Evolutionary conservation across 2,329 filamentous ascomycete genomes (phyloP).

Genomic region (Colletotrichum godetiae): DNA sequence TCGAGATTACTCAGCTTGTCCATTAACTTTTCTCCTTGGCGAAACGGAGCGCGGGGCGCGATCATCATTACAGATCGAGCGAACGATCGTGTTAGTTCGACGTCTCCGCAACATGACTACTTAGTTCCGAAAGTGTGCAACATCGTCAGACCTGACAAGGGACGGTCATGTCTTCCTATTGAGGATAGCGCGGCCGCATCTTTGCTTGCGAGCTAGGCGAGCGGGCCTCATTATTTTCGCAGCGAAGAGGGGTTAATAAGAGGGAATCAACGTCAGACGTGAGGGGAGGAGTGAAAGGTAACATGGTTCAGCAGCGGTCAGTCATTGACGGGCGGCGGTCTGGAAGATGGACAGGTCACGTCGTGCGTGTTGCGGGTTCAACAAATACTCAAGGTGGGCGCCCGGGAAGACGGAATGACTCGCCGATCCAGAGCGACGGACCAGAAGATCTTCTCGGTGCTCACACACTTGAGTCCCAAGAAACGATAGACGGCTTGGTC

Average conservation of each 20-base stretch:
- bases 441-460: background rate
- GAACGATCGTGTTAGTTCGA: background rate
- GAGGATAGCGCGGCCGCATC: conserved; percentile 17
- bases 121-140: conserved; percentile 14
- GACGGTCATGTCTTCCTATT: conserved; percentile 19
- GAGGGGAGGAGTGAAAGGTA: conserved; percentile 12
- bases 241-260: conserved; percentile 3
- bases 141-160: conserved; percentile 11
- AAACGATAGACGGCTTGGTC: background rate
- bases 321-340: conserved; percentile 7
- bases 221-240: conserved; percentile 4
- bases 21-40: background rate
- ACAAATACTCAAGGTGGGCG: background rate
- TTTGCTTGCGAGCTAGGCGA: conserved; percentile 8
- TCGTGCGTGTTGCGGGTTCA: conserved; percentile 11
- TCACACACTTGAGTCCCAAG: background rate
- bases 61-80: background rate
- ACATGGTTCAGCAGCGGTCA: conserved; percentile 15
- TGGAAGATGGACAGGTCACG: background rate
- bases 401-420: conserved; percentile 13
- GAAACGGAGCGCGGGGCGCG: background rate
- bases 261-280: conserved; percentile 3
- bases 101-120: background rate
- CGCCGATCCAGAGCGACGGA: background rate
- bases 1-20: background rate